Evolutionary conservation across 257 asterid genomes (phyloP), one percentile per base, ranked within the genome.

Genomic region (Solanum ahanhuiri): DNA sequence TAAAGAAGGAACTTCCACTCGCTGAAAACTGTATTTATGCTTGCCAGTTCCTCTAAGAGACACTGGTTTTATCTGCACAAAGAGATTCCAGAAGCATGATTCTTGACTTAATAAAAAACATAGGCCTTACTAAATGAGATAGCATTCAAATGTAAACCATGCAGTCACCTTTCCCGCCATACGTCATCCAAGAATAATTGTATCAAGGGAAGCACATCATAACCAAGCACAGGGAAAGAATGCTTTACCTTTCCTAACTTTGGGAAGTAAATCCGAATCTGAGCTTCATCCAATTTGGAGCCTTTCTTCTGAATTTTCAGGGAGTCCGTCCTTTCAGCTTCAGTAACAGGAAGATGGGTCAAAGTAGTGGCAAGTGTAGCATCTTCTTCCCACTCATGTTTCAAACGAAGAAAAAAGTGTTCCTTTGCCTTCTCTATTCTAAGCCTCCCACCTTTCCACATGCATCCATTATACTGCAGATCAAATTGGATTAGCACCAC

Each of bases 1-100:
- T 77, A 91, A 93, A 22, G 94, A 87, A 81, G 98, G 98, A 90
- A 92, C 90, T 84, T 91, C 93, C 88, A 95, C 88, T 20, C 98
- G 98, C 89, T 95, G 99, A 89, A 96, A 96, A 89, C 98, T 96
- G 92, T 96, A 96, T 89, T 96, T 96, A 93, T 96, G 99, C 91
- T 91, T 96, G 84, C 99, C 99, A 1, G 96, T 86, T 84, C 99
- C 99, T 87, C 91, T 95, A 39, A 93, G 86, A 76, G 98, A 98
- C 82, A 96, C 48, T 66, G 94, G 85, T 89, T 92, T 96, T 75
- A 96, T 88, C 99, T 96, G 88, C 88, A 87, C 18, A 86, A 51
- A 77, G 15, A 83, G 70, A 89, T 31, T 70, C 18, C 82, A 87
- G 5, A 87, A 41, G 87, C 41, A 88, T 66, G 7, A 63, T 31